Evolutionary conservation across 2,329 filamentous ascomycete species (phyloP), one percentile per base, ranked within the genome.

Genomic region (Grosmannia penicillata): DNA sequence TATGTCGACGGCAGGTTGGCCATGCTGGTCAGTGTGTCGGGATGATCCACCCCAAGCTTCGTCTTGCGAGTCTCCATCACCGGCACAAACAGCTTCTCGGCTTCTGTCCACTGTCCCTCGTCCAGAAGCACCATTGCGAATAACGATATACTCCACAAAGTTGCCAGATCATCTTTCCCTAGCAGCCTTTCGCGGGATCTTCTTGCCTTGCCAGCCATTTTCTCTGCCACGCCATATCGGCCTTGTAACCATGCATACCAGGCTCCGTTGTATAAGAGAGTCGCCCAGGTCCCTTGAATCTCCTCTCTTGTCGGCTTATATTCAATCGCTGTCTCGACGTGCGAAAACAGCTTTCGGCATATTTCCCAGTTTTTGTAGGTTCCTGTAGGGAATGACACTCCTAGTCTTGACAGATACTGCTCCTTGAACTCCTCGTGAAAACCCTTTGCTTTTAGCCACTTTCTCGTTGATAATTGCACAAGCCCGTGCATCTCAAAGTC

Each of bases 71-170:
- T 6, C 27, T 40, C 22, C 7, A 44, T 8, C 19, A 30, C 22
- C 17, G 37, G 30, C 17, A 32, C n/a, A 3, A 29, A 3, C 11
- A 42, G 25, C 36, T 41, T 8, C 22, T 51, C 46, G 4, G 46
- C 45, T 25, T 48, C 42, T 13, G 36, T 30, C 26, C 44, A 43
- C n/a, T 22, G 7, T 6, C 30, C 30, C 19, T 15, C 5, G 13
- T 32, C 4, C 19, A 2, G 13, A 15, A 29, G 15, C 6, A 3
- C n/a, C 4, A 15, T 15, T 15, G 28, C 13, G 9, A 4, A 15
- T 15, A 15, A 17, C 3, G 8, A 6, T 7, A 17, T 30, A 11
- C 5, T 18, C 1, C 7, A 6, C 6, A 19, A 10, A 13, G 28
- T 30, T 30, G 1, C 9, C 8, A 10, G 15, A 9, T 19, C 15